These are phyloP conservation scores for Podospora tetraspora DNA, from an alignment of 495 filamentous ascomycete genomes.

Conservation along the genomic window DNA sequence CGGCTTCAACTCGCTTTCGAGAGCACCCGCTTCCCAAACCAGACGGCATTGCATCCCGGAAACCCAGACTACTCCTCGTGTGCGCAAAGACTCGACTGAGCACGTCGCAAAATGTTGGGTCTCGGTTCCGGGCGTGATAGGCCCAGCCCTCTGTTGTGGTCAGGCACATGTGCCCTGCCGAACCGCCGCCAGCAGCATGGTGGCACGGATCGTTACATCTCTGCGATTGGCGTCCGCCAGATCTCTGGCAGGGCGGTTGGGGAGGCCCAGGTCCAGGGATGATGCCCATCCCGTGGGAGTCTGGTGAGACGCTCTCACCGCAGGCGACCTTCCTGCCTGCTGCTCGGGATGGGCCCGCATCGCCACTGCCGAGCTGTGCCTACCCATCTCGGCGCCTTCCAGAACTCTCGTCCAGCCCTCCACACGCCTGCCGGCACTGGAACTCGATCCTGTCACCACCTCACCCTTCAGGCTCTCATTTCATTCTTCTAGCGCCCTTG, in stretches of 20 bases:
- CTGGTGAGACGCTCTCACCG: neutral
- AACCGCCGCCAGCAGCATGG: neutral
- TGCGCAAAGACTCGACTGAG: neutral
- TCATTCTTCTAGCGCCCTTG: neutral
- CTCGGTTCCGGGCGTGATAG: constrained; percentile 7
- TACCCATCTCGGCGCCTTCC: neutral
- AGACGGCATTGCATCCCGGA: neutral
- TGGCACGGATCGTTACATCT: neutral
- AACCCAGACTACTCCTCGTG: neutral
- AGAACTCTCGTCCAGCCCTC: neutral
- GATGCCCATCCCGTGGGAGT: neutral
- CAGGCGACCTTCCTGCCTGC: neutral
- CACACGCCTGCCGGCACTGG: too few relatives aligned
- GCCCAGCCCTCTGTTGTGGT: constrained; percentile 6
- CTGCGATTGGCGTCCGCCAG: constrained; percentile 8
- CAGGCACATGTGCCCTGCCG: constrained; percentile 3
- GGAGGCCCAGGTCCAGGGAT: neutral
- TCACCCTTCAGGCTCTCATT: neutral
- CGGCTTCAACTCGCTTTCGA: neutral
- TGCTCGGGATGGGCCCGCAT: neutral
- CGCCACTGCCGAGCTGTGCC: neutral
- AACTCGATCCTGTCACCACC: neutral
- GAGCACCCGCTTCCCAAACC: constrained; percentile 7
- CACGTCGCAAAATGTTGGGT: neutral
- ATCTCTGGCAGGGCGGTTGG: constrained; percentile 9